Evolutionary conservation across 2,329 filamentous ascomycete species (phyloP).

Genomic region (Cryoendolithus antarcticus): DNA sequence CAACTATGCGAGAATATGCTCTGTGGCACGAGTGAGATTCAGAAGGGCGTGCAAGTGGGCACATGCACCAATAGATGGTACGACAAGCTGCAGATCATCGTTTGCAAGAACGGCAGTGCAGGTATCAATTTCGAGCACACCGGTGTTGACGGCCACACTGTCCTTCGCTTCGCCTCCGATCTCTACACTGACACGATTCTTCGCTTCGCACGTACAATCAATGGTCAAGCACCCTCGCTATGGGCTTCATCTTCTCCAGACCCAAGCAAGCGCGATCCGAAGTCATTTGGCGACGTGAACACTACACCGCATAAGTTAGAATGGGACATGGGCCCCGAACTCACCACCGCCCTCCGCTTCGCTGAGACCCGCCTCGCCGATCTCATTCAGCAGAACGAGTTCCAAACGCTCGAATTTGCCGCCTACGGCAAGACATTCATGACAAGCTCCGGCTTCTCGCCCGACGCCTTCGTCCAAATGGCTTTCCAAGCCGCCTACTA

Average conservation of each 20-base stretch:
- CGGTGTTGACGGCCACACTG: conserved; percentile 92
- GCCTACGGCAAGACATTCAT: conserved; percentile 96
- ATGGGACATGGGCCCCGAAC: conserved; percentile 92
- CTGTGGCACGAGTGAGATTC: conserved; percentile 82
- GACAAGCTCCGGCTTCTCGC: conserved; percentile 90
- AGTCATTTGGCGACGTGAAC: conserved; percentile 83
- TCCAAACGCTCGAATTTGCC: conserved; percentile 77
- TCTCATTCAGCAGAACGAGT: conserved; percentile 92
- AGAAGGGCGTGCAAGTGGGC: conserved; percentile 87
- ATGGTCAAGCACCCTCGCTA: conserved; percentile 78
- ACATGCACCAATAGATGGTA: conserved; percentile 99
- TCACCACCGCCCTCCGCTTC: conserved; percentile 83
- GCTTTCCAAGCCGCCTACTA: conserved; percentile 98
- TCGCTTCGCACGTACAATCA: conserved; percentile 88
- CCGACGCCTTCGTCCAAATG: conserved; percentile 97
- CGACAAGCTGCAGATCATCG: conserved; percentile 97
- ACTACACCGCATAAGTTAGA: conserved; percentile 92
- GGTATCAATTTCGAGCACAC: conserved; percentile 99
- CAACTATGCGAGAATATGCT: conserved; percentile 98
- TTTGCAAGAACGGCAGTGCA: conserved; percentile 95
- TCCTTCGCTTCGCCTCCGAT: conserved; percentile 89
- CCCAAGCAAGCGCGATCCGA: conserved; percentile 79
- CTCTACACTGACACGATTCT: conserved; percentile 96
- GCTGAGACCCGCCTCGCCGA: conserved; percentile 90
- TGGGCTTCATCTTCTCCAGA: conserved; percentile 89